These are phyloP conservation scores for Fereydounia khargensis DNA, from an alignment of 1,284 basidiomycete genomes.

Conservation along the genomic window DNA sequence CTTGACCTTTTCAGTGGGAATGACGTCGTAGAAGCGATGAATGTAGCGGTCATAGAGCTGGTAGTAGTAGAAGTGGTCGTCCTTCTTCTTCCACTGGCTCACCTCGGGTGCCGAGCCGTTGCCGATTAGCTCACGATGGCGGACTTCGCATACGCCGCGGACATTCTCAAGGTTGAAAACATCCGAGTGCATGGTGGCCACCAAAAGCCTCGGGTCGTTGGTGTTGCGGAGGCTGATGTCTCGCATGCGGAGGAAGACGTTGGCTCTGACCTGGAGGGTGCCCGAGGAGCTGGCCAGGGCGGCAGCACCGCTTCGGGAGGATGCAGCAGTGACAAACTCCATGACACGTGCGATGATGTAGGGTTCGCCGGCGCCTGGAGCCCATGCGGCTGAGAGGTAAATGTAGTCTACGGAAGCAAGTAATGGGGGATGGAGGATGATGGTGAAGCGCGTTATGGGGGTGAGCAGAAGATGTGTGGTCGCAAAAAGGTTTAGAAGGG, in stretches of 20 bases:
- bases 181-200: conserved; percentile 92
- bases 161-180: conserved; percentile 88
- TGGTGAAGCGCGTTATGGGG: background rate
- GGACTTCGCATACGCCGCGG: conserved; percentile 84
- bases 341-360: conserved; percentile 93
- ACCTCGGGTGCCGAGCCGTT: conserved; percentile 65
- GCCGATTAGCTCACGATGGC: conserved; percentile 86
- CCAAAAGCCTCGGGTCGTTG: conserved; percentile 80
- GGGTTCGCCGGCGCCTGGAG: conserved; percentile 76
- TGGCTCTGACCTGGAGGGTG: conserved; percentile 68
- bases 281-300: conserved; percentile 63
- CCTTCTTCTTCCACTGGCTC: conserved; percentile 88
- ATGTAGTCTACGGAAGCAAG: conserved; percentile 76
- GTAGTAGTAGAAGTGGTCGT: conserved; percentile 92
- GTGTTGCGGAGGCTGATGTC: conserved; percentile 81
- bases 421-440: background rate
- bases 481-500: too few relatives aligned
- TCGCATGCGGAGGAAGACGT: conserved; percentile 88
- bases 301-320: conserved; percentile 66
- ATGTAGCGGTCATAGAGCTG: conserved; percentile 95
- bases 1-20: conserved; percentile 78
- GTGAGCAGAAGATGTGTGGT: too few relatives aligned
- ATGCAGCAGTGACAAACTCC: conserved; percentile 83
- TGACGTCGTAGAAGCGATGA: conserved; percentile 95
- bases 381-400: conserved; percentile 88